phyloP scores from a whole-genome alignment of 1,139 yeast genomes.

The Candida sojae region DNA sequence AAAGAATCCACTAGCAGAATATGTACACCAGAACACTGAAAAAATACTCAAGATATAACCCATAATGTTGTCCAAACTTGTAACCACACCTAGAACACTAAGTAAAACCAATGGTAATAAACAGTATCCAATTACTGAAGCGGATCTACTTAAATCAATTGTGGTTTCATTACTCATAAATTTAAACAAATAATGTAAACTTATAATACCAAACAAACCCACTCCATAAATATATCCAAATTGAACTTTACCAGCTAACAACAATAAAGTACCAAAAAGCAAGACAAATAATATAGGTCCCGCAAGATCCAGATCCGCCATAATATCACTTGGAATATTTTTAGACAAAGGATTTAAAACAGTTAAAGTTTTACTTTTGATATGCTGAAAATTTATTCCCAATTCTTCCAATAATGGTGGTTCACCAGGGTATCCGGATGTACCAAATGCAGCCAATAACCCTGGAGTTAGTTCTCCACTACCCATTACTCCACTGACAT shows the following conservation, averaged over 20 bases:
- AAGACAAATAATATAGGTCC: constrained; percentile 93
- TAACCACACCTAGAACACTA: constrained; percentile 71
- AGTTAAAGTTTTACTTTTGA: constrained; percentile 79
- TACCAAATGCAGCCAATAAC: constrained; percentile 86
- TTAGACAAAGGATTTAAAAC: constrained; percentile 78
- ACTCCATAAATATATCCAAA: constrained; percentile 97
- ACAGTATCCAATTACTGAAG: constrained; percentile 93
- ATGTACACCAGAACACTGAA: constrained; percentile 92
- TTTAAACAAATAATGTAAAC: constrained; percentile 81
- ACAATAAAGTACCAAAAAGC: constrained; percentile 79
- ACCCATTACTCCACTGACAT: constrained; percentile 52
- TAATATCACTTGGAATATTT: constrained; percentile 66
- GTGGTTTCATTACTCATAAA: constrained; percentile 68
- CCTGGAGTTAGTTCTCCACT: constrained; percentile 69
- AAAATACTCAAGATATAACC: constrained; percentile 74
- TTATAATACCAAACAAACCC: constrained; percentile 85
- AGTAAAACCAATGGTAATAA: constrained; percentile 84
- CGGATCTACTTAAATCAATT: constrained; percentile 73
- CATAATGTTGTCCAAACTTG: constrained; percentile 65
- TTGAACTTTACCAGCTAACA: constrained; percentile 89
- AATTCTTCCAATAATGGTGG: constrained; percentile 90
- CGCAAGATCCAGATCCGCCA: constrained; percentile 91
- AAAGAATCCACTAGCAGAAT: constrained; percentile 91
- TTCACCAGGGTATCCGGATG: constrained; percentile 92
- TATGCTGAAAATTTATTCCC: constrained; percentile 90